Evolutionary conservation across 106 monocot genomes (phyloP), one percentile per base, ranked within the genome.

Genomic region (Hemerocallis citrina): DNA sequence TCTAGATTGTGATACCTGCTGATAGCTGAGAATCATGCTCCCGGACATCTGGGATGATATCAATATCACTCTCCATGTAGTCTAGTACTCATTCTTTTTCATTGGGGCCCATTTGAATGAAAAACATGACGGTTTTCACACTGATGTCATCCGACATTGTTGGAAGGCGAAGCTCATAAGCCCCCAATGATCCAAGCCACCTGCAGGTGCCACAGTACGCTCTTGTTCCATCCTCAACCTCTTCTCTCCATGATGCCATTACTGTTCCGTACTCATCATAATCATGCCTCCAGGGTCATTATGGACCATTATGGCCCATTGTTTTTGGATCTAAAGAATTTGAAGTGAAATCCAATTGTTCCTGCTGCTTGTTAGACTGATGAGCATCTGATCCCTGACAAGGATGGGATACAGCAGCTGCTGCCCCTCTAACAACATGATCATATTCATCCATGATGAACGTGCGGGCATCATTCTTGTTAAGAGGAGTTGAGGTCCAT

Each of bases 161-260:
- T 57, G 57, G 35, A 34, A 35, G 5, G 34, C 57, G 5, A 57
- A 35, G 1, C 34, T 57, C 57, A 57, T 33, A 32, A 57, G 20
- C n/a, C 34, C 21, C 0, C 35, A n/a, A n/a, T n/a, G 19, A 7
- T 57, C 57, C 7, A 33, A 19, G 57, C 25, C 7, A 1, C 49
- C 49, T 10, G 49, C 10, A 23, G 27, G 11, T 25, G 49, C 13
- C 8, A n/a, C n/a, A n/a, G 41, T 13, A 25, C 49, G 27, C 3
- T 70, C 71, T 1, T 70, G 61, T 12, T 81, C 77, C 54, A 74
- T 61, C 63, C 82, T 73, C 11, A 55, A 66, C n/a, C 70, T 40
- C 57, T 82, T 82, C 39, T 77, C 77, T 1, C 34, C n/a, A n/a
- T n/a, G 30, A n/a, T 70, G 82, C 73, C 77, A n/a, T n/a, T n/a